Base-by-base conservation (phyloP, 805 yeast species). In the Candida ulmi region DNA sequence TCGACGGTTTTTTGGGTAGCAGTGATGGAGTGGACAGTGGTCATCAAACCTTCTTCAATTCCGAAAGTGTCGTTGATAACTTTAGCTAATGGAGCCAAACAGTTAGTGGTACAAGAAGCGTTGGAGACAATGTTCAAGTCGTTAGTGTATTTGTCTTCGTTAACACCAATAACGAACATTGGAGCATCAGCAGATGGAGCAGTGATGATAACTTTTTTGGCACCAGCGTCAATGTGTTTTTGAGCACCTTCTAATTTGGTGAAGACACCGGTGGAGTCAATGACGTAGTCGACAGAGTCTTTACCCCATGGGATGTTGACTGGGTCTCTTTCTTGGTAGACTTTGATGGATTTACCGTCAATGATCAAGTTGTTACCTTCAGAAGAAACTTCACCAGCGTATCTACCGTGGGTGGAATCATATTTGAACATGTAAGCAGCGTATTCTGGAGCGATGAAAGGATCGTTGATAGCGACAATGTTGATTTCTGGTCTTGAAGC, bases 371-470 rank as follows among this genome's bases (percentile, higher is more conserved):
- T 53, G 52, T 66, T 65, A 55, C 66, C 80, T 56, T 73, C 72
- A 56, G 68, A 52, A 46, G 67, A 50, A 41, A 76, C 80, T 57
- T 69, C 73, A 63, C 82, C 81, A 33, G 63, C 54, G 75, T 62
- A 76, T 58, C 61, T 61, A 61, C 81, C 80, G 69, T 76, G 83
- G 46, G 80, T 76, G 48, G 82, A 76, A 59, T 76, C 83, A 66
- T 76, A 76, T 69, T 76, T 76, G 77, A 76, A 76, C 81, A 75
- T 76, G 72, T 76, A 76, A 48, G 81, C 72, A 55, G 83, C 81
- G 60, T 76, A 76, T 48, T 75, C 82, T 46, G 74, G 68, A 44
- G 74, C 68, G 64, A 76, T 76, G 69, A 74, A 75, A 38, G 83
- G 83, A 63, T 76, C 80, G 59, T 76, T 76, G 69, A 76, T 58